Base-by-base conservation (phyloP, 73 alveolate genomes). In the Uronychia binucleata region DNA sequence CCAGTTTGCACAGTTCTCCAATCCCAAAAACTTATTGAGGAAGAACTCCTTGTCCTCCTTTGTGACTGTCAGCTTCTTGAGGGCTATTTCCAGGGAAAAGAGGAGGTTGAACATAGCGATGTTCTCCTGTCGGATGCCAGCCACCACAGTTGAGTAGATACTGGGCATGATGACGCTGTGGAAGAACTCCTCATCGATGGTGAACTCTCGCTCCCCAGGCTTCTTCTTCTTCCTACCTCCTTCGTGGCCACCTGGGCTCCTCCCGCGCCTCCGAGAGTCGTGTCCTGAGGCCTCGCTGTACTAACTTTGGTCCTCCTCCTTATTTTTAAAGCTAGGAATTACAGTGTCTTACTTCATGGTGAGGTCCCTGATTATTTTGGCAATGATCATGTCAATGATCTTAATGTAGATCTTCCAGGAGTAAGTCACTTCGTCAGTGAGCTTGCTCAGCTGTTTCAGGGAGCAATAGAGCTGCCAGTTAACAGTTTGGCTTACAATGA, bases 101-200 rank as follows among this genome's bases (percentile, higher is more conserved):
- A 83, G 34, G 35, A 88, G 81, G 77, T 88, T 83, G 31, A 88
- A 88, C 31, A 88, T 30, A 1, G 90, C 83, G 35, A 88, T 86
- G 78, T 88, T 86, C 57, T 88, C 94, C 35, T 88, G 87, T 75
- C 81, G 81, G 1, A 88, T 76, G 0, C 94, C 94, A 29, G 94
- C 94, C 0, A 88, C 87, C 28, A 88, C 82, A 1, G 94, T 88
- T 0, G 90, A 59, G 60, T 88, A 88, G 19, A 88, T 88, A 46
- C 90, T 74, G 5, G 94, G 94, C 94, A 88, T 88, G 28, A 88
- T 88, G n/a, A 88, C 94, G 1, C 90, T 59, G 31, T 88, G 94
- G 91, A 88, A 88, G 85, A 88, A 88, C 57, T 88, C 94, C 32
- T 88, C 94, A 82, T 88, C 94, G 82, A 88, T 88, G 30, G 94